Conservation (phyloP, 139 green algal genomes). For the Chlorella sp. region DNA sequence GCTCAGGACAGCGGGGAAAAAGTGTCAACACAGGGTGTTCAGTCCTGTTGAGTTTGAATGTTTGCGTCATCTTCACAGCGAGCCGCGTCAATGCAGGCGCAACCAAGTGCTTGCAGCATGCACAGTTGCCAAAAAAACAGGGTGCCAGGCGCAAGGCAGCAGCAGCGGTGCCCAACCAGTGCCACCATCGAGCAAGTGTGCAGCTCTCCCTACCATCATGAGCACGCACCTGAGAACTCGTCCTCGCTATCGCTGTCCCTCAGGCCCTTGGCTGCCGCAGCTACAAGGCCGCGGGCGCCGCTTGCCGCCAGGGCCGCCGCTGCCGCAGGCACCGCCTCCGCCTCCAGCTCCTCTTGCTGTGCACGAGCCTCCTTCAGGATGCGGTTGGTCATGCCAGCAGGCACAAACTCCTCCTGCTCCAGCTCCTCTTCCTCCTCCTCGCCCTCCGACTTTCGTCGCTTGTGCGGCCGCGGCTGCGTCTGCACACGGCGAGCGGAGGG, state of each 20-base stretch:
- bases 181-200: no score
- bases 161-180: no score
- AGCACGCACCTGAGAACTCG: slow-evolving; percentile 29
- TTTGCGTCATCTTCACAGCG: no score
- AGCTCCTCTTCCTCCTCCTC: slow-evolving; percentile 40
- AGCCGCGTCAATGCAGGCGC: no score
- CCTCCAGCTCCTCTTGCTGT: slow-evolving; percentile 91
- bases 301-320: slow-evolving; percentile 29
- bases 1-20: no score
- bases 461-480: slow-evolving; percentile 64
- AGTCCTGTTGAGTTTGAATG: no score
- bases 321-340: slow-evolving; percentile 49
- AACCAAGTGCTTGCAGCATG: no score
- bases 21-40: no score
- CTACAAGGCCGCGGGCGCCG: slow-evolving; percentile 1
- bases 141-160: no score
- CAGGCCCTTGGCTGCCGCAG: neutral
- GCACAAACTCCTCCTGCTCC: slow-evolving; percentile 50
- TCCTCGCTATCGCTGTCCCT: slow-evolving; percentile 59
- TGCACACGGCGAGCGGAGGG: slow-evolving; percentile 22
- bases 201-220: no score
- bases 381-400: slow-evolving; percentile 64
- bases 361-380: slow-evolving; percentile 84
- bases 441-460: slow-evolving; percentile 47
- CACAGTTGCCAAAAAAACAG: no score